Percentiles rank a stretch among this genome's conserved stretches.
These are phyloP conservation scores for Linderina pennispora DNA, from an alignment of 192 early-diverging fungal genomes.

Conservation along the genomic window DNA sequence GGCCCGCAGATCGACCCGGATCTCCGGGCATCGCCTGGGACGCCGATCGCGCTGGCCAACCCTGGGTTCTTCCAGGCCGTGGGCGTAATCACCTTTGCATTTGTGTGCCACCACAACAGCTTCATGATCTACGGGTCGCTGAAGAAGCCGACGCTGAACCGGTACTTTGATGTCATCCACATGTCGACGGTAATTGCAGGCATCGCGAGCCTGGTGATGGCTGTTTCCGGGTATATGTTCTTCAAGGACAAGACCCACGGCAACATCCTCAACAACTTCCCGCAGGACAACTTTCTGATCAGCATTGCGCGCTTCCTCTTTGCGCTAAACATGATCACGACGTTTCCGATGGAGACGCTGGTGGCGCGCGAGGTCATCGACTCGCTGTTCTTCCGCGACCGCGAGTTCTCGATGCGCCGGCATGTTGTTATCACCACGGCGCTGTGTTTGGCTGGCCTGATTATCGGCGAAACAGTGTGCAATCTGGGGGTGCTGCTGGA, in stretches of 20 bases:
- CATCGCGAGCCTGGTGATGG: constrained; percentile 64
- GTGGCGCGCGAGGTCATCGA: constrained; percentile 82
- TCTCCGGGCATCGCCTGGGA: constrained; percentile 33
- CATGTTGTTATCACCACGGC: constrained; percentile 67
- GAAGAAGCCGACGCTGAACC: constrained; percentile 75
- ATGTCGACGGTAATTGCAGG: constrained; percentile 69
- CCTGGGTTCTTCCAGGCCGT: constrained; percentile 71
- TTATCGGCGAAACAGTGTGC: constrained; percentile 67
- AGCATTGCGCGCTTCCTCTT: constrained; percentile 82
- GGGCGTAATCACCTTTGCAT: constrained; percentile 90
- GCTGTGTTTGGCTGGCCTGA: constrained; percentile 55
- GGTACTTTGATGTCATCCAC: constrained; percentile 79
- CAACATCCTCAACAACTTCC: constrained; percentile 89
- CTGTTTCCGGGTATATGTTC: constrained; percentile 64
- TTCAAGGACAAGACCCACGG: constrained; percentile 84
- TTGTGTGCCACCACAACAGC: constrained; percentile 95
- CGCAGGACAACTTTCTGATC: constrained; percentile 68
- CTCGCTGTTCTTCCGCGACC: constrained; percentile 42
- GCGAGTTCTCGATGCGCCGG: constrained; percentile 50
- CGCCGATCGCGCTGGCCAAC: constrained; percentile 38
- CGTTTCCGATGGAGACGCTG: constrained; percentile 84
- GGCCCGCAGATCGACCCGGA: constrained; percentile 53
- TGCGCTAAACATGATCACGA: constrained; percentile 93
- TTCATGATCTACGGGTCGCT: constrained; percentile 87
- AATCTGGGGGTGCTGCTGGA: constrained; percentile 84